Evolutionary conservation across 371 early-diverging fungal species (phyloP), one percentile per base, ranked within the genome.

Genomic region (Mortierella sp.): DNA sequence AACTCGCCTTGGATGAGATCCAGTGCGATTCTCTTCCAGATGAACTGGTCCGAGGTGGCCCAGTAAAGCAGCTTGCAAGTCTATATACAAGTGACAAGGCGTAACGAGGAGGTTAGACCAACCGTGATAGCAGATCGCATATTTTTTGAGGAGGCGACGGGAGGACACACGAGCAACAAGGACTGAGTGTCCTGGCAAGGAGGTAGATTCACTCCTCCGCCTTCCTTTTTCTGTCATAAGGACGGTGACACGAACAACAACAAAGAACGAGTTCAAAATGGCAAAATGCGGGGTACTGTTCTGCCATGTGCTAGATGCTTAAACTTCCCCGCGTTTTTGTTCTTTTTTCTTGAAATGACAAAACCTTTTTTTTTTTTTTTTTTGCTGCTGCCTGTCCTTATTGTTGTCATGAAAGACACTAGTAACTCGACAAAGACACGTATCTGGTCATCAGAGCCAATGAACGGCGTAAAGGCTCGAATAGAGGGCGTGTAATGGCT

Each of bases 1-100:
- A 76, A 76, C 31, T 76, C 76, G 46, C 76, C 76, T 14, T 76
- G 76, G n/a, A 76, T 76, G 23, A 76, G 60, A 24, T 57, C 55
- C 32, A 76, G 54, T 6, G 76, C 76, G 24, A 76, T 59, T 5
- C 63, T 64, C 44, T 69, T 76, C 76, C 76, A 76, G 32, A 76
- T 63, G 14, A 46, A 69, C 34, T 76, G 76, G 52, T 76, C 76
- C 23, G 76, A 76, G 2, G 76, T 76, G 14, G 76, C 76, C 62
- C 70, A 64, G 39, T 60, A 43, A 19, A 76, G 76, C 21, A 76
- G 44, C 30, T 57, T 59, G 58, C 65, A 69, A 26, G 76, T 43
- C 76, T 76, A 56, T 4, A 42, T n/a, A 26, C 5, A 58, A 11
- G 49, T n/a, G n/a, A 23, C 27, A 3, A 37, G 12, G 19, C 31